Base-by-base conservation (phyloP, 2,329 filamentous ascomycete species). In the Cladorrhinum sp. region DNA sequence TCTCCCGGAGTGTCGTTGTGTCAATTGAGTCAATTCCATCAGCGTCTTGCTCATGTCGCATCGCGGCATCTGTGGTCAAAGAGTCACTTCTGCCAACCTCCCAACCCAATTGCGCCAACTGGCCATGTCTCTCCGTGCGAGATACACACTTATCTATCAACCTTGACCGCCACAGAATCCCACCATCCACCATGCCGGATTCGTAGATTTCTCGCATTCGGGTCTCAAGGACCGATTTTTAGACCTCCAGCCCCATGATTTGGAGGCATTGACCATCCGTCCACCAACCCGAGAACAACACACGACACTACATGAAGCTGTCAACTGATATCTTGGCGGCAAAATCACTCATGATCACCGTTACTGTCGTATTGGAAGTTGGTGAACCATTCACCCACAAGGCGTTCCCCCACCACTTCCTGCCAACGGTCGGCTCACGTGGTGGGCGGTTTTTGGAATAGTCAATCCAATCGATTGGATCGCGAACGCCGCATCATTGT, bases 261-360 rank as follows among this genome's bases (percentile, higher is more conserved):
- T 13, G 5, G 16, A 41, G 41, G 6, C 41, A 45, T 45, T 45
- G 41, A n/a, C 16, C 10, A n/a, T 10, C 6, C 10, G 41, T 59
- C 60, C 48, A 52, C 56, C 60, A 54, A 62, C 56, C 60, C 55
- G 49, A 36, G 20, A 18, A 36, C 55, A 27, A 61, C 61, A 61
- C 61, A 63, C 45, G 55, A 55, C 61, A 49, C 27, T 22, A 36
- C 50, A 58, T 9, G 9, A 50, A 50, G 13, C 50, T 23, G 20
- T 25, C 52, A 60, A 45, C 24, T 52, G 53, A 50, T 60, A 50
- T 55, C 54, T 25, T 38, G 51, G 53, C 55, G 22, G 20, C 45
- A 52, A 29, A 38, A 45, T 27, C 55, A 58, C 51, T 52, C 49
- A 58, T 7, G 36, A 32, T 50, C 24, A 18, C 18, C 27, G 10